phyloP scores from a whole-genome alignment of 192 early-diverging fungal genomes.

The Tieghemiomyces parasiticus region DNA sequence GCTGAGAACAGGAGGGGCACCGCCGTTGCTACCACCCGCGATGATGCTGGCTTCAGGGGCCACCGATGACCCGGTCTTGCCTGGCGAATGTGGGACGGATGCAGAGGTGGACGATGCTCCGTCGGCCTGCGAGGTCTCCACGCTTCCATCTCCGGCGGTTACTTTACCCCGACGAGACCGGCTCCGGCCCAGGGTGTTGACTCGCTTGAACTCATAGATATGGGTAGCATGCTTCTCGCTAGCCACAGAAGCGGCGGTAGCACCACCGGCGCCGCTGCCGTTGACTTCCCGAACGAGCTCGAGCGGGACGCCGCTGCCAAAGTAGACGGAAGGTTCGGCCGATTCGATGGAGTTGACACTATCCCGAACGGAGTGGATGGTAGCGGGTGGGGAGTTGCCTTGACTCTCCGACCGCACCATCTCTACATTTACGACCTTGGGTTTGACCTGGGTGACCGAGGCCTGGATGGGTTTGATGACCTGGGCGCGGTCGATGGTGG shows the following conservation, averaged over 20 bases:
- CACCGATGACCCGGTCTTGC: not conserved
- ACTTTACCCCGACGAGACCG: not conserved
- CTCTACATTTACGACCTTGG: slow-evolving; percentile 7
- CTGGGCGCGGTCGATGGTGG: slow-evolving; percentile 1
- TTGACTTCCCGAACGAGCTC: too few species aligned
- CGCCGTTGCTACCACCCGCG: too few species aligned
- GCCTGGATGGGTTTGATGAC: slow-evolving; percentile 3
- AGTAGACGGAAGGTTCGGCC: not conserved
- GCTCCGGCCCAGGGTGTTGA: not conserved
- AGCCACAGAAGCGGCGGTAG: not conserved
- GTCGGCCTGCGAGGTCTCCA: not conserved
- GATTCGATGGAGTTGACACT: not conserved
- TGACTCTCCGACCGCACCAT: not conserved
- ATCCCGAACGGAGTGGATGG: not conserved
- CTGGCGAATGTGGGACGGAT: too few species aligned
- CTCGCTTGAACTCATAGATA: slow-evolving; percentile 5
- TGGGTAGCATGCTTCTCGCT: not conserved
- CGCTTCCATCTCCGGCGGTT: not conserved
- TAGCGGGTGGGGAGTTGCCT: not conserved
- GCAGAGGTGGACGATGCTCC: not conserved
- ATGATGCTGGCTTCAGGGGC: not conserved
- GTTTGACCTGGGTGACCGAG: not conserved
- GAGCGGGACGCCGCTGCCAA: not conserved
- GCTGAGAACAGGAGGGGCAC: not conserved
- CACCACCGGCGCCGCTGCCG: not conserved